Conservation (phyloP, 805 yeast species). For the Cyberlindnera xishuangbannaensis region DNA sequence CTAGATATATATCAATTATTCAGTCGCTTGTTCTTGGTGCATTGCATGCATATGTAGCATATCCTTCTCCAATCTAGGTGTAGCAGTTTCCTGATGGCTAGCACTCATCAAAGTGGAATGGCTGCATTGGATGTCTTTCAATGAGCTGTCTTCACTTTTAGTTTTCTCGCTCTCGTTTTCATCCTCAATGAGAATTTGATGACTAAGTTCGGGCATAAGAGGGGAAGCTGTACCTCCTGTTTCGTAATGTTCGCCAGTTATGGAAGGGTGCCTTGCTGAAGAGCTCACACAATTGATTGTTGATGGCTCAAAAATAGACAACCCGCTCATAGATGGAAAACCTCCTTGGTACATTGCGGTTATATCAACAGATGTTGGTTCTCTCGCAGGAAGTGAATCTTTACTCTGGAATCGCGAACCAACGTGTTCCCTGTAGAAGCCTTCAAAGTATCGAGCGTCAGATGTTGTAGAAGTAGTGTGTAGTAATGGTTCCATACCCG, state of each 20-base stretch:
- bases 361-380: conserved; percentile 31
- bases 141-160: conserved; percentile 12
- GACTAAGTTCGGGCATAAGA: conserved; percentile 10
- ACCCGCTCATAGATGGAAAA: conserved; percentile 11
- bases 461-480: conserved; percentile 11
- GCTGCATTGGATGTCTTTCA: conserved; percentile 8
- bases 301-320: conserved; percentile 5
- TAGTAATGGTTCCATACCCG: conserved; percentile 28
- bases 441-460: conserved; percentile 2
- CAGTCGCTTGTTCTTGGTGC: no score
- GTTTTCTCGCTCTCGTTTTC: conserved; percentile 12
- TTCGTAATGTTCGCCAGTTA: conserved; percentile 5
- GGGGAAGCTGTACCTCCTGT: conserved; percentile 8
- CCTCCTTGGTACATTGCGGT: conserved; percentile 29
- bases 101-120: conserved; percentile 7
- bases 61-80: no score
- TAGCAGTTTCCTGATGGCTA: no score
- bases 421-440: no score
- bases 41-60: no score
- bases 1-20: no score
- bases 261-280: no score
- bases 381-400: conserved; percentile 27
- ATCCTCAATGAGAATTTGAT: conserved; percentile 8
- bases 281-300: no score
- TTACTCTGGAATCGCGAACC: conserved; percentile 22